Percentiles rank a stretch among this genome's conserved stretches.
Evolutionary conservation across 2,329 filamentous ascomycete species (phyloP).

Genomic region (Colletotrichum horii): DNA sequence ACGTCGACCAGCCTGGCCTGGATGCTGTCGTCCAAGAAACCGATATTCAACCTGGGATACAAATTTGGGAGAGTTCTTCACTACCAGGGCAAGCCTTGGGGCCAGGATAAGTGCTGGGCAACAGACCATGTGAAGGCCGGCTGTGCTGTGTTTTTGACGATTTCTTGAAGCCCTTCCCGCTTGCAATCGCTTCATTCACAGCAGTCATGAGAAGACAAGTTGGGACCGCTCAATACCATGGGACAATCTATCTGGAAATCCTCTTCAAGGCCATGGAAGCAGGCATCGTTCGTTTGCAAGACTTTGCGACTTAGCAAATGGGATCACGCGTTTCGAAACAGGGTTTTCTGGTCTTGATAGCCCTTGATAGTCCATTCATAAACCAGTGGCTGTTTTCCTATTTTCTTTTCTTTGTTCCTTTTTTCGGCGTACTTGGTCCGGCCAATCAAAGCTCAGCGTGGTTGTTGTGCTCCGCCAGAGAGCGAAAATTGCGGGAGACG

Average conservation of each 20-base stretch:
- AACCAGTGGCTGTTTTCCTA: neutral
- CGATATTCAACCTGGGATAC: neutral
- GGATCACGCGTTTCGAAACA: neutral
- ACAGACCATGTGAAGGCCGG: neutral
- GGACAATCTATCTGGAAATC: neutral
- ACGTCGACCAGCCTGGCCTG: conserved; percentile 2
- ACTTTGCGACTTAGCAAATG: neutral
- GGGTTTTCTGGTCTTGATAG: neutral
- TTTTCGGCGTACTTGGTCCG: neutral
- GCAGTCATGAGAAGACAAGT: neutral
- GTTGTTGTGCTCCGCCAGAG: neutral
- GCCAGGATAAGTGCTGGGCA: neutral
- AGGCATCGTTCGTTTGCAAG: neutral
- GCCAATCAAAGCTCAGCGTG: neutral
- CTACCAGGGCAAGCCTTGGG: neutral
- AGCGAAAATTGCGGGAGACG: neutral
- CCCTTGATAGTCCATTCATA: neutral
- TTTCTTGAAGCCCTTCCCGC: neutral
- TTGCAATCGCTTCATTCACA: neutral
- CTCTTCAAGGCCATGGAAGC: neutral
- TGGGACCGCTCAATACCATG: neutral
- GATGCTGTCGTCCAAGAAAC: conserved; percentile 12
- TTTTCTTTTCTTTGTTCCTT: neutral
- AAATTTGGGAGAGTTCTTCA: neutral
- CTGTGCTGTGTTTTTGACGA: neutral